These are phyloP conservation scores for Kernera saxatilis DNA, from an alignment of 345 rosid genomes.

Conservation along the genomic window DNA sequence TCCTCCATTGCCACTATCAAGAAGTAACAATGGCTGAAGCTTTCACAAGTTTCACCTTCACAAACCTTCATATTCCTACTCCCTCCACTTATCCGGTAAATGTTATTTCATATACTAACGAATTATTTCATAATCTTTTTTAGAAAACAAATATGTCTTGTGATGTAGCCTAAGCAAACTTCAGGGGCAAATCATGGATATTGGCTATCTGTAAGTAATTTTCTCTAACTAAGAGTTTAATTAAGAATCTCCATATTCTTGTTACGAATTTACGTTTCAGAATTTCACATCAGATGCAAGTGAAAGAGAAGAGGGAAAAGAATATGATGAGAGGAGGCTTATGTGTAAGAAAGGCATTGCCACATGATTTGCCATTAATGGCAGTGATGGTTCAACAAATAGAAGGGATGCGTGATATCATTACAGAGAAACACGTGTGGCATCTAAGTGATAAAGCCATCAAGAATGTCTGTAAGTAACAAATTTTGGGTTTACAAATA, in stretches of 20 bases:
- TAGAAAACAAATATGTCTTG: background rate
- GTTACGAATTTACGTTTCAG: background rate
- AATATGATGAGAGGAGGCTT: constrained; percentile 22
- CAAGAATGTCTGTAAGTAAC: constrained; percentile 71
- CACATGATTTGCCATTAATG: constrained; percentile 68
- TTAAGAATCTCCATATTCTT: background rate
- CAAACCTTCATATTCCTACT: constrained; percentile 29
- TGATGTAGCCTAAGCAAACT: constrained; percentile 39
- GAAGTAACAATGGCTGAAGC: constrained; percentile 49
- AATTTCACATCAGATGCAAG: background rate
- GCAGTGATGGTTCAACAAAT: constrained; percentile 75
- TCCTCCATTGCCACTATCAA: background rate
- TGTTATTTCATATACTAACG: background rate
- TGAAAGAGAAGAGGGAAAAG: constrained; percentile 26
- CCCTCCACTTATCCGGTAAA: constrained; percentile 16
- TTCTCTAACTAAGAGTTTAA: background rate
- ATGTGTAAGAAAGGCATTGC: constrained; percentile 49
- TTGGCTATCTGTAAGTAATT: constrained; percentile 30
- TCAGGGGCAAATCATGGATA: constrained; percentile 34
- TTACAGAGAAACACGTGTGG: constrained; percentile 62
- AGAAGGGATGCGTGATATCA: constrained; percentile 63
- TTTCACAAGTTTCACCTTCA: constrained; percentile 41
- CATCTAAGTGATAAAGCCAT: constrained; percentile 83
- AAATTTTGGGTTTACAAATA: background rate
- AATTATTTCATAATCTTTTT: background rate